Evolutionary conservation across 495 filamentous ascomycete species (phyloP), one percentile per base, ranked within the genome.

Genomic region (Aspergillus bertholletiae): DNA sequence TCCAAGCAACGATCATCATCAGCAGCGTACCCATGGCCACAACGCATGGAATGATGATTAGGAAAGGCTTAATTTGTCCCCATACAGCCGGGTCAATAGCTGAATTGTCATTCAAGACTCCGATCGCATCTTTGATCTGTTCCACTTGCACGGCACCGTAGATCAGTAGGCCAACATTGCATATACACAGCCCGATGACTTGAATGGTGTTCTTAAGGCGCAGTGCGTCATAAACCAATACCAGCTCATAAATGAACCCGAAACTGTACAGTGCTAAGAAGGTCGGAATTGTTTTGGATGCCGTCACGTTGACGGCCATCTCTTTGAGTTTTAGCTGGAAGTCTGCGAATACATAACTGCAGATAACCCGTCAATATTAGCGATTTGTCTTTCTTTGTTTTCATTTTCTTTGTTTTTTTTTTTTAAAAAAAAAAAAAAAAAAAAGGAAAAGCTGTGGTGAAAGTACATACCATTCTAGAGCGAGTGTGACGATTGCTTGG

Each of bases 171-270:
- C 88, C 92, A 26, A 93, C 62, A 71, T 98, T 96, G 72, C 92
- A 96, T 30, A 93, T 61, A 71, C 93, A 97, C 17, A 98, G 77
- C 27, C 94, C 95, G 62, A 98, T 97, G 66, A 98, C 79, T 70
- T 98, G 94, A 80, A 98, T 98, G 13, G 94, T 98, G 73, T 98
- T 98, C 75, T 96, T 96, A 64, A 92, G 74, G 45, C 91, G 85
- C 54, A 98, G 76, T 3, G 95, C 93, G 79, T 98, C 94, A 74
- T 89, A 97, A 13, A 94, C 87, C 22, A 98, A 75, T 28, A 94
- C 68, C 5, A 97, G 68, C 62, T 96, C 85, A 73, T 97, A 98
- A 51, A 98, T 65, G 71, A 95, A 96, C 49, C 90, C 94, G 70
- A 98, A 96, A 66, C 96, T 95, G 73, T 97, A 95, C n/a, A 98